A percentile compares a stretch with the other conserved stretches of the same genome.
Conservation (phyloP, 495 filamentous ascomycete species). For the Cladorrhinum samala region DNA sequence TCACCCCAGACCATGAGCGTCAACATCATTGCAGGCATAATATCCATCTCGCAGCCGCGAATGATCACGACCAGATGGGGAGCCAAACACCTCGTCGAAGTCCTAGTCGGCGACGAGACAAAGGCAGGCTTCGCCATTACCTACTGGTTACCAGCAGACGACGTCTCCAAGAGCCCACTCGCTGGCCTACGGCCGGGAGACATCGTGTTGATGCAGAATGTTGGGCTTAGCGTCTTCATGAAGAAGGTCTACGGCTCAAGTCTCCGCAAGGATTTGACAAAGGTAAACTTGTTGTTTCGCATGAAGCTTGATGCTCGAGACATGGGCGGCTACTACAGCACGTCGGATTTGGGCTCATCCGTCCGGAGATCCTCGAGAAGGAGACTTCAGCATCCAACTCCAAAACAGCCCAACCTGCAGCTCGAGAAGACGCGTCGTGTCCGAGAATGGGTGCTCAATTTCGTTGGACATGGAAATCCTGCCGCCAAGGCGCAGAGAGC, state of each 20-base stretch:
- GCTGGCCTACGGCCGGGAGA: slow-evolving; percentile 57
- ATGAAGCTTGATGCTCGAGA: slow-evolving; percentile 37
- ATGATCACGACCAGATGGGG: slow-evolving; percentile 47
- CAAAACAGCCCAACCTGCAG: slow-evolving; percentile 39
- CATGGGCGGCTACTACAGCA: slow-evolving; percentile 35
- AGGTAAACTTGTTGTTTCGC: slow-evolving; percentile 60
- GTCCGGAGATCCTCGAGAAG: neutral
- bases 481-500: neutral
- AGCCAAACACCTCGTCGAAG: slow-evolving; percentile 59
- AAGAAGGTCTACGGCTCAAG: slow-evolving; percentile 73
- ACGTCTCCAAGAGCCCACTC: slow-evolving; percentile 38
- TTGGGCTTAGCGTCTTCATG: slow-evolving; percentile 68
- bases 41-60: slow-evolving; percentile 63
- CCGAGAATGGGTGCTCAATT: slow-evolving; percentile 65
- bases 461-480: slow-evolving; percentile 46
- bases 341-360: slow-evolving; percentile 26
- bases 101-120: slow-evolving; percentile 84
- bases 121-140: slow-evolving; percentile 73
- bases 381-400: slow-evolving; percentile 4
- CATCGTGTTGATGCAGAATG: slow-evolving; percentile 66
- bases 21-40: slow-evolving; percentile 71
- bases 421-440: slow-evolving; percentile 61
- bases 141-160: slow-evolving; percentile 61
- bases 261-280: slow-evolving; percentile 62
- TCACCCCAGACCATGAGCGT: slow-evolving; percentile 72